These are phyloP conservation scores for Exophiala spinifera DNA, from an alignment of 2,329 filamentous ascomycete genomes.

Conservation along the genomic window DNA sequence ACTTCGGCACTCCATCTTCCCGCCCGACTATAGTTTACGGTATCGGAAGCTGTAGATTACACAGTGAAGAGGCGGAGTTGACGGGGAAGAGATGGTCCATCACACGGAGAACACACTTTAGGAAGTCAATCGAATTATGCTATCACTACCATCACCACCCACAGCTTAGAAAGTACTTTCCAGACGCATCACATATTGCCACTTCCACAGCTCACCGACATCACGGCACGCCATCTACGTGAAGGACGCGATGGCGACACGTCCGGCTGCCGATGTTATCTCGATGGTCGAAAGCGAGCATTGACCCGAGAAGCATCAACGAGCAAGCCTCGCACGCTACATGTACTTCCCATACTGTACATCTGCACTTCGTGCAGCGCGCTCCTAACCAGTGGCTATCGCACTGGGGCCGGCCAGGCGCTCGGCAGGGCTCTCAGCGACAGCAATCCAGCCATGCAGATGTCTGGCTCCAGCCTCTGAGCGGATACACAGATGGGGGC, in stretches of 20 bases:
- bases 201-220: background rate
- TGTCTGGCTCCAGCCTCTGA: too few relatives aligned
- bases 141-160: constrained; percentile 2
- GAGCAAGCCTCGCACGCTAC: constrained; percentile 7
- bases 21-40: constrained; percentile 9
- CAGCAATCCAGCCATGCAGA: background rate
- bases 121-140: constrained; percentile 1
- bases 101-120: background rate
- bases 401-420: background rate
- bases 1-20: constrained; percentile 6
- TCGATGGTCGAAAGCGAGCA: constrained; percentile 7
- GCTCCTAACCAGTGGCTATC: constrained; percentile 2
- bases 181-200: constrained; percentile 1
- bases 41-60: background rate
- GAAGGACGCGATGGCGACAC: constrained; percentile 2
- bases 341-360: constrained; percentile 1
- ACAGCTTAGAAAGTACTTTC: background rate
- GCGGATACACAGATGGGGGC: too few relatives aligned
- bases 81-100: background rate
- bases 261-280: constrained; percentile 5
- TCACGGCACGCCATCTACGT: background rate
- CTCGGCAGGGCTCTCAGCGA: background rate
- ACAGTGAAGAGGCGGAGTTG: background rate
- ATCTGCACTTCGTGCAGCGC: constrained; percentile 8
- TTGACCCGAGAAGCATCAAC: background rate